Evolutionary conservation across 2,329 filamentous ascomycete genomes (phyloP).

Genomic region (Trichoderma lentiforme): DNA sequence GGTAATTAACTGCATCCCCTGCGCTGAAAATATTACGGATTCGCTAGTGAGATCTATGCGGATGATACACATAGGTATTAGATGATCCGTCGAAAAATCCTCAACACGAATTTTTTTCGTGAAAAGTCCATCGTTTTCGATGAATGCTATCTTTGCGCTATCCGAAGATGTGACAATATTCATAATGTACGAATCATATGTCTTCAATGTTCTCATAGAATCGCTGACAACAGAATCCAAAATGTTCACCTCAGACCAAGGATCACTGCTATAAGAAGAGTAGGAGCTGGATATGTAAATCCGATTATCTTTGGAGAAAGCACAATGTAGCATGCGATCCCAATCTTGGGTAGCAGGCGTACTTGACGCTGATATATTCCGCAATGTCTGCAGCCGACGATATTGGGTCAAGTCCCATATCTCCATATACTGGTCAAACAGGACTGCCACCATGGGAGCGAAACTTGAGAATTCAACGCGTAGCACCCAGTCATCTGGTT

Average conservation of each 20-base stretch:
- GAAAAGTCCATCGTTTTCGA: neutral
- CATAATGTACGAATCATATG: fast-evolving
- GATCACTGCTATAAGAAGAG: too few relatives aligned
- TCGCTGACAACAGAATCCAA: neutral
- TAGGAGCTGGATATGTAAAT: neutral
- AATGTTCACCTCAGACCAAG: neutral
- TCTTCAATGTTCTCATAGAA: neutral
- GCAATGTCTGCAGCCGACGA: neutral
- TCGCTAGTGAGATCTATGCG: neutral
- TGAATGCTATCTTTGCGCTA: neutral
- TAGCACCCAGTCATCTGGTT: neutral
- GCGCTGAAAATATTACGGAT: neutral
- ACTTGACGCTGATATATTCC: neutral
- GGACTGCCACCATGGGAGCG: neutral
- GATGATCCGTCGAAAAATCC: neutral
- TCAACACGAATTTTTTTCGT: neutral
- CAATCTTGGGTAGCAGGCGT: too few relatives aligned
- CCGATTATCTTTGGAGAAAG: neutral
- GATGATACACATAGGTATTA: neutral
- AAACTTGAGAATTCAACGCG: neutral
- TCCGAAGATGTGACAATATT: neutral
- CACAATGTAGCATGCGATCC: neutral
- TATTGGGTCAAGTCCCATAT: neutral
- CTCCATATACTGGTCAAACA: neutral
- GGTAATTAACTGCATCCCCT: neutral